These are phyloP conservation scores for Malus asiatica DNA, from an alignment of 306 rosid species.

Conservation along the genomic window DNA sequence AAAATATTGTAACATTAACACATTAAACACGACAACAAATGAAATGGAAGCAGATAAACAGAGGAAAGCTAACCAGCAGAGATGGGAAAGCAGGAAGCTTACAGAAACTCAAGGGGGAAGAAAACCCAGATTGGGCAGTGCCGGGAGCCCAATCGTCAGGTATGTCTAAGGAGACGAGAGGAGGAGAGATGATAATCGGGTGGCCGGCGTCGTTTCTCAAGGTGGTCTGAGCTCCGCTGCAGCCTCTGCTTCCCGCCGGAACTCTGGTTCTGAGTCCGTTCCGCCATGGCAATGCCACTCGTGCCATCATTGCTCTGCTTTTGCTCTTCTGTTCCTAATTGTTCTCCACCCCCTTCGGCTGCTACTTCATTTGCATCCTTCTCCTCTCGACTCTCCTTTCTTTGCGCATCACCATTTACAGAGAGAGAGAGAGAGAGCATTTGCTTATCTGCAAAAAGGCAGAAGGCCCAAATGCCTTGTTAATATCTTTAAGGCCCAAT, in stretches of 20 bases:
- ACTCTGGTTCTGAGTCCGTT: constrained; percentile 26
- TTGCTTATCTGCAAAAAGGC: not conserved
- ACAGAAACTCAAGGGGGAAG: constrained; percentile 31
- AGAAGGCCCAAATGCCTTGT: not conserved
- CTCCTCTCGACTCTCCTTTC: not conserved
- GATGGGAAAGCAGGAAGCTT: constrained; percentile 12
- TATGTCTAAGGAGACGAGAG: constrained; percentile 65
- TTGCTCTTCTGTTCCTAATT: too few relatives aligned
- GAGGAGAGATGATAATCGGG: constrained; percentile 59
- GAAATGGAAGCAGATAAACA: not conserved
- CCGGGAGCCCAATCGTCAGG: constrained; percentile 61
- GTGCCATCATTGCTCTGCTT: constrained; percentile 14
- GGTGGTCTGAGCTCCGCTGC: constrained; percentile 24
- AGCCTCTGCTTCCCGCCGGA: constrained; percentile 27
- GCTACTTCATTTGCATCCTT: not conserved
- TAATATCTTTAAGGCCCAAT: too few relatives aligned
- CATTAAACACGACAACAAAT: not conserved
- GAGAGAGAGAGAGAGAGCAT: not conserved
- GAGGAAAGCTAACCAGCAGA: not conserved
- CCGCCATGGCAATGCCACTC: constrained; percentile 32
- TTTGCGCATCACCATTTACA: not conserved
- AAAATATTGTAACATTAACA: not conserved
- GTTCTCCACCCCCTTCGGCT: not conserved
- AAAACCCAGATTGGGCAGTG: constrained; percentile 17
- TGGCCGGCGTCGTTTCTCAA: constrained; percentile 4